These are phyloP conservation scores for Ustilago vetiveriae DNA, from an alignment of 1,284 basidiomycete genomes.

Conservation along the genomic window DNA sequence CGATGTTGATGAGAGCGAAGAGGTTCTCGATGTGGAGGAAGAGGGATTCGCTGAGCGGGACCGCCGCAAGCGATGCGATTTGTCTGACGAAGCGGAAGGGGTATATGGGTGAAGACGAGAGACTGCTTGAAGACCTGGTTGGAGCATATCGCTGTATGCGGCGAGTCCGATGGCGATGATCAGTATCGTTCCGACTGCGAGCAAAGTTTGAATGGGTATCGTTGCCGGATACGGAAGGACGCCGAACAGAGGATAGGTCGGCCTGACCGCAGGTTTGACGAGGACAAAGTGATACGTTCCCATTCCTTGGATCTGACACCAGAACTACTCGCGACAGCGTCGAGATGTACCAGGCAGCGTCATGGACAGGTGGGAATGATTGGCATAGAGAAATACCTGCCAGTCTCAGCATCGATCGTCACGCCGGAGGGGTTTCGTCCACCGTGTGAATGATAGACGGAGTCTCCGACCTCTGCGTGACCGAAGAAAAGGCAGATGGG, in stretches of 20 bases:
- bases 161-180: constrained; percentile 12
- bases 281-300: constrained; percentile 37
- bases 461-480: too few species aligned
- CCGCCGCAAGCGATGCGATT: constrained; percentile 17
- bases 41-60: constrained; percentile 18
- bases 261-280: constrained; percentile 26
- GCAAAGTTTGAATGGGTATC: constrained; percentile 18
- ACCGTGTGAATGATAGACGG: too few species aligned
- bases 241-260: constrained; percentile 30
- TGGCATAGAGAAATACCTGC: too few species aligned
- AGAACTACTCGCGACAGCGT: too few species aligned
- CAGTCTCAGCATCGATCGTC: too few species aligned
- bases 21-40: constrained; percentile 11
- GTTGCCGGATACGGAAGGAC: constrained; percentile 20
- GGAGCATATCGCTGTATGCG: constrained; percentile 35
- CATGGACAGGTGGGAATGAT: too few species aligned
- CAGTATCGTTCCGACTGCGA: constrained; percentile 16
- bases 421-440: too few species aligned
- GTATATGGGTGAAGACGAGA: constrained; percentile 32
- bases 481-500: too few species aligned
- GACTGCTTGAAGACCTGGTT: constrained; percentile 34
- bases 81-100: constrained; percentile 18
- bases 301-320: constrained; percentile 17
- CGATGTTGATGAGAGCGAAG: constrained; percentile 4
- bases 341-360: too few species aligned